These are phyloP conservation scores for Mycena metata DNA, from an alignment of 768 basidiomycete genomes.

Conservation along the genomic window DNA sequence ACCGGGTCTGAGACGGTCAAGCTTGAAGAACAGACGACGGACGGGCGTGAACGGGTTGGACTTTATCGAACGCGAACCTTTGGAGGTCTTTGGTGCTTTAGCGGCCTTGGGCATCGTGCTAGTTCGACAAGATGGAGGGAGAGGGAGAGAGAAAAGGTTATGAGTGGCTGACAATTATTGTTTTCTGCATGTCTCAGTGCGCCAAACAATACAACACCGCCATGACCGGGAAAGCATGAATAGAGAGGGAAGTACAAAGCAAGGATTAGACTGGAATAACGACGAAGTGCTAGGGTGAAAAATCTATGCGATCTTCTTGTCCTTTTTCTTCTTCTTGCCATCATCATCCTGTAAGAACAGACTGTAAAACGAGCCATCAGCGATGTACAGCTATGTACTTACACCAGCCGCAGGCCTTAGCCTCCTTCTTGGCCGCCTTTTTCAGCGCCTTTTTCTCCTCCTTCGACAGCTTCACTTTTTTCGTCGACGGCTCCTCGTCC, in stretches of 20 bases:
- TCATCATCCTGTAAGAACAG: conserved; percentile 36
- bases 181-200: background rate
- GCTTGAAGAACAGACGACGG: conserved; percentile 57
- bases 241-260: background rate
- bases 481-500: conserved; percentile 66
- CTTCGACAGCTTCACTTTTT: conserved; percentile 84
- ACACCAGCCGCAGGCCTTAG: conserved; percentile 62
- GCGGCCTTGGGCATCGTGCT: conserved; percentile 32
- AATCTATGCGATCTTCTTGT: conserved; percentile 49
- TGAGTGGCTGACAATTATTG: conserved; percentile 25
- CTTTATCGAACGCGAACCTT: conserved; percentile 39
- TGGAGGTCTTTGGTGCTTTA: conserved; percentile 14
- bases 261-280: background rate
- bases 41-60: conserved; percentile 50
- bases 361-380: background rate
- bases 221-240: background rate
- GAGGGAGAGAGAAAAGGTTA: conserved; percentile 29
- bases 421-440: conserved; percentile 79
- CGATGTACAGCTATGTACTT: conserved; percentile 31
- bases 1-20: conserved; percentile 51
- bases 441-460: conserved; percentile 91
- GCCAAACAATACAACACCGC: background rate
- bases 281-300: background rate
- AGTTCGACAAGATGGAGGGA: conserved; percentile 37
- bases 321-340: conserved; percentile 57